Base-by-base conservation (phyloP, 352 stramenopile species). In the Globisporangium acanthophoron region DNA sequence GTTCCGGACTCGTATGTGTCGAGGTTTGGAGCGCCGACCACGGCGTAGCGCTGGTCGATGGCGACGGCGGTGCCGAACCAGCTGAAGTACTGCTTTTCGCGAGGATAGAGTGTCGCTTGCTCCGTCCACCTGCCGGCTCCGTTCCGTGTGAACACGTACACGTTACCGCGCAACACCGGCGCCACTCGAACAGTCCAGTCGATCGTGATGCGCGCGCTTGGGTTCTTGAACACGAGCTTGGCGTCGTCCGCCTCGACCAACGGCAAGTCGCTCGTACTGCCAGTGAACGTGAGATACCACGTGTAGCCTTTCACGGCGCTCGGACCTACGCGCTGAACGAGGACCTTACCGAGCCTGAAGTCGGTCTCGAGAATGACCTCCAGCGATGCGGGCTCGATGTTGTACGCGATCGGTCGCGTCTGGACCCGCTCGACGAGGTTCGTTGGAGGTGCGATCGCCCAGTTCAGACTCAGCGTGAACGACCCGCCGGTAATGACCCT, bases 21-120 rank as follows among this genome's bases (percentile, higher is more conserved):
- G 20, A 96, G 70, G 56, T 98, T 98, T 1, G 91, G 87, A 2
- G 91, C 82, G 37, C 95, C 94, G 16, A 98, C 69, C n/a, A 96
- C 78, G 4, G 90, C 95, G 13, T 78, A 87, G 13, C 83, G 80
- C 27, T 91, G 74, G 47, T 94, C 61, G 29, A 98, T 57, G 4
- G 88, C 84, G 4, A 98, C 82, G 27, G 76, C 70, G 2, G 71
- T 71, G 11, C 91, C 96, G 56, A 98, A 96, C 64, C 77, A 94
- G 58, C 78, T 85, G 43, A 87, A 93, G 60, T 86, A 86, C 59
- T 99, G 96, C 52, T 97, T 96, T 24, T 84, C 75, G 15, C 79
- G 86, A 21, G 96, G 94, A 53, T 89, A 94, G 46, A 98, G 66
- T 12, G 95, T 96, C 37, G 85, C 87, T 64, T 99, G 91, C 45